These are phyloP conservation scores for Teunomyces stri DNA, from an alignment of 805 yeast species.

Conservation along the genomic window DNA sequence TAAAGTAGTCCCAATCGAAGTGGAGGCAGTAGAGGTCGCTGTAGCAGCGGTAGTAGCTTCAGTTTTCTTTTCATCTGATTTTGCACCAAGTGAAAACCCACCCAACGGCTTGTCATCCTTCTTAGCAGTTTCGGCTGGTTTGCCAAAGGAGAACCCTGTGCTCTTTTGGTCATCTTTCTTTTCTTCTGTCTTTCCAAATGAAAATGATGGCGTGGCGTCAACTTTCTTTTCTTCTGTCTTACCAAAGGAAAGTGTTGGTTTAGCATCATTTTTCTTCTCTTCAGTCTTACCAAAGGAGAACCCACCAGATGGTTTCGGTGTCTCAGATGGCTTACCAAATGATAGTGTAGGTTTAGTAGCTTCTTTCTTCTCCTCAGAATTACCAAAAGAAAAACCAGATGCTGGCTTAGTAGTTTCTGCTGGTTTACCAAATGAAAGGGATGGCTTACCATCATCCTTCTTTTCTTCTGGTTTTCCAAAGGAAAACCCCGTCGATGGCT, in stretches of 20 bases:
- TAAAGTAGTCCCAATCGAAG: conserved; percentile 26
- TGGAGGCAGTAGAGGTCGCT: conserved; percentile 14
- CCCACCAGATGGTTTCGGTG: background rate
- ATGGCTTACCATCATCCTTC: conserved; percentile 6
- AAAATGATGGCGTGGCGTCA: background rate
- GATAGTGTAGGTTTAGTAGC: conserved; percentile 9
- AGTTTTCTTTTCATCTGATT: conserved; percentile 9
- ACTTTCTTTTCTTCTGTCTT: background rate
- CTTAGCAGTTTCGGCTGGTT: conserved; percentile 21
- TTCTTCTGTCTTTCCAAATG: background rate
- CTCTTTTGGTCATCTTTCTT: background rate
- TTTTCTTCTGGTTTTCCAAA: conserved; percentile 7
- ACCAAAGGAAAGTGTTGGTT: background rate
- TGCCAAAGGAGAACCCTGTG: conserved; percentile 13
- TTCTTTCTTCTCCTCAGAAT: conserved; percentile 21
- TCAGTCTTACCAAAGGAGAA: background rate
- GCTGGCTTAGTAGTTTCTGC: conserved; percentile 4
- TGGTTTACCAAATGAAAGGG: conserved; percentile 8
- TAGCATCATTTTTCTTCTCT: background rate
- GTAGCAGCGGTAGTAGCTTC: conserved; percentile 6
- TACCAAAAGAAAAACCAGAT: conserved; percentile 14
- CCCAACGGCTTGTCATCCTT: conserved; percentile 18
- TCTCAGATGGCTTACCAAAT: background rate
- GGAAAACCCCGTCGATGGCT: background rate
- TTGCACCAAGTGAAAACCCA: conserved; percentile 23